Base-by-base conservation (phyloP, 2,329 filamentous ascomycete genomes). In the Helotiales sp. region DNA sequence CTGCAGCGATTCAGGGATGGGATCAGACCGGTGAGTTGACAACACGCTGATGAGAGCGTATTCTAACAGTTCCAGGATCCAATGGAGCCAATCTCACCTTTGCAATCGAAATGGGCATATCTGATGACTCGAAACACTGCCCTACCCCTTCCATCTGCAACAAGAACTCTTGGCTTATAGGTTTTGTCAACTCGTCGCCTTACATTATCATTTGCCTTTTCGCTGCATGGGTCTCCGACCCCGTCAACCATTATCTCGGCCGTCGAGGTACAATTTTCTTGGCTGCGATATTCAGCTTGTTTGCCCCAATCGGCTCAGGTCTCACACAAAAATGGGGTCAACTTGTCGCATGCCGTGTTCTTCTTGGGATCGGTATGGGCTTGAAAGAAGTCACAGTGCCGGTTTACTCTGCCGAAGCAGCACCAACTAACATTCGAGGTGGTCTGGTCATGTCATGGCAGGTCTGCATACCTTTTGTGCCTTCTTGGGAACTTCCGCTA, bases 361-460 rank as follows among this genome's bases (percentile, higher is more conserved):
- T 87, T 0, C 75, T 86, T 7, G 83, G 83, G 9, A 72, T 86
- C 40, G 84, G 83, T 3, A 86, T 87, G 80, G 84, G 84, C 2
- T 64, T 82, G 42, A 82, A 81, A 58, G 77, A 74, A 17, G 76
- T 76, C 1, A 81, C 62, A 3, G 74, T 80, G 9, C 77, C 77
- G 0, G 75, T 79, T 33, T 84, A 78, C 62, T 77, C 79, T 7
- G 81, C 81, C 0, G 81, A 84, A 66, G 81, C 79, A 52, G 76
- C 77, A 2, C 81, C 81, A 2, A 77, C 79, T 4, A 64, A 69
- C 10, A 79, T 84, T 59, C 76, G 81, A 52, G 81, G 81, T 57
- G 81, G 87, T 7, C 77, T 95, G 17, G 89, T 93, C 64, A 93
- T 95, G 90, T 87, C 86, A 60, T 93, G 90, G 90, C 87, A 93